These are phyloP conservation scores for Trypanosomatidae sp. DNA, from an alignment of 208 protist species.

Conservation along the genomic window DNA sequence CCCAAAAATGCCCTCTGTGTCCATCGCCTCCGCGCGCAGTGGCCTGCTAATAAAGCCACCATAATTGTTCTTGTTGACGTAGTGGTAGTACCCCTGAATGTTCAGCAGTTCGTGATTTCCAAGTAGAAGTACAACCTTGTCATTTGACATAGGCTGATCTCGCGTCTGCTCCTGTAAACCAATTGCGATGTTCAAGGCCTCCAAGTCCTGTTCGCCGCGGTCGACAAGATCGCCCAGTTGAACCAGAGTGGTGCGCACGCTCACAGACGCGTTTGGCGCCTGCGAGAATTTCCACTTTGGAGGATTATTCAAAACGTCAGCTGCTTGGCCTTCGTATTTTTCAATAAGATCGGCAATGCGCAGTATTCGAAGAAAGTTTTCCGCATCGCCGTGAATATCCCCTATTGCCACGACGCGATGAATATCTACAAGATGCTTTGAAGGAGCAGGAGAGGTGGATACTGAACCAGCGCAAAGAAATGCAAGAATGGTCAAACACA, in stretches of 20 bases:
- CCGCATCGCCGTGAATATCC: conserved; percentile 74
- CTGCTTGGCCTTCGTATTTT: neutral
- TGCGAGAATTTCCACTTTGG: conserved; percentile 26
- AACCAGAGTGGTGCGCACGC: conserved; percentile 58
- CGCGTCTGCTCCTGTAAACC: conserved; percentile 40
- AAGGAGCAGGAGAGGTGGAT: too few species aligned
- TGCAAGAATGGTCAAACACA: too few species aligned
- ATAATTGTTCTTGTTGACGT: conserved; percentile 57
- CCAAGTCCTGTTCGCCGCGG: conserved; percentile 61
- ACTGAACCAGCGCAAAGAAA: too few species aligned
- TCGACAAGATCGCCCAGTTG: conserved; percentile 85
- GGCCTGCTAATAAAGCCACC: conserved; percentile 51
- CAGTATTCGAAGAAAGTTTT: conserved; percentile 54
- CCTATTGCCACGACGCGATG: conserved; percentile 76
- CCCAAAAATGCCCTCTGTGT: conserved; percentile 43
- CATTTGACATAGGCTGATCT: conserved; percentile 13
- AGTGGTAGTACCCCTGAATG: conserved; percentile 62
- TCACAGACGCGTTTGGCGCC: neutral
- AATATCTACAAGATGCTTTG: conserved; percentile 23
- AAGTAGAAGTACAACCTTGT: conserved; percentile 73
- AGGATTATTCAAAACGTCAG: conserved; percentile 16
- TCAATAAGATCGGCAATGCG: conserved; percentile 45
- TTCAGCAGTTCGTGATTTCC: conserved; percentile 92
- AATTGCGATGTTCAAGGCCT: conserved; percentile 53
- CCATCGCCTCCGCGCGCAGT: conserved; percentile 51